Conservation (phyloP, 768 basidiomycete genomes). For the Russula emetica region DNA sequence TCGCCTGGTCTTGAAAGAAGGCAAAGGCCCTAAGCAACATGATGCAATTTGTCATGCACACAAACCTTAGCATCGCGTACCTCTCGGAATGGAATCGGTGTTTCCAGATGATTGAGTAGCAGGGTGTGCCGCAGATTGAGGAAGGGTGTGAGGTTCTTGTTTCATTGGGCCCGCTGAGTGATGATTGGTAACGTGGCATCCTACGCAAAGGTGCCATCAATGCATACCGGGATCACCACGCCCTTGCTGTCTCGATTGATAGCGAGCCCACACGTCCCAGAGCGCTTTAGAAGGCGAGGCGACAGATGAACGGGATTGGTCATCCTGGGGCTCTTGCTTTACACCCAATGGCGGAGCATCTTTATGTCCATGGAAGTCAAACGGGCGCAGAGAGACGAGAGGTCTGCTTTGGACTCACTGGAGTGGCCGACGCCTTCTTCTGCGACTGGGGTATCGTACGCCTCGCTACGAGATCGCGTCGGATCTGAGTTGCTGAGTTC, state of each 20-base stretch:
- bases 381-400: background rate
- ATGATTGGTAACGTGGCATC: background rate
- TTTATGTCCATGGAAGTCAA: constrained; percentile 9
- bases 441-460: background rate
- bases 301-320: background rate
- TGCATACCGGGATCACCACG: background rate
- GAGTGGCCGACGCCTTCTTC: background rate
- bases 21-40: background rate
- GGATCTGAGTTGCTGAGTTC: background rate
- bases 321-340: constrained; percentile 13
- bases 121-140: background rate
- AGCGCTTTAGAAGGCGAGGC: constrained; percentile 4
- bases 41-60: background rate
- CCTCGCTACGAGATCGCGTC: background rate
- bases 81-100: background rate
- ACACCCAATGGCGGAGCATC: constrained; percentile 1
- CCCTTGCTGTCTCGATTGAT: background rate
- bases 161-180: background rate
- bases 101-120: constrained; percentile 8
- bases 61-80: constrained; percentile 7
- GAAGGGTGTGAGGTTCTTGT: background rate
- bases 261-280: constrained; percentile 14
- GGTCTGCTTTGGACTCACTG: background rate
- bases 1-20: constrained; percentile 12
- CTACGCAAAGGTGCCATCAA: background rate